Conservation (phyloP, 306 rosid species). For the Cicer yamashitae region DNA sequence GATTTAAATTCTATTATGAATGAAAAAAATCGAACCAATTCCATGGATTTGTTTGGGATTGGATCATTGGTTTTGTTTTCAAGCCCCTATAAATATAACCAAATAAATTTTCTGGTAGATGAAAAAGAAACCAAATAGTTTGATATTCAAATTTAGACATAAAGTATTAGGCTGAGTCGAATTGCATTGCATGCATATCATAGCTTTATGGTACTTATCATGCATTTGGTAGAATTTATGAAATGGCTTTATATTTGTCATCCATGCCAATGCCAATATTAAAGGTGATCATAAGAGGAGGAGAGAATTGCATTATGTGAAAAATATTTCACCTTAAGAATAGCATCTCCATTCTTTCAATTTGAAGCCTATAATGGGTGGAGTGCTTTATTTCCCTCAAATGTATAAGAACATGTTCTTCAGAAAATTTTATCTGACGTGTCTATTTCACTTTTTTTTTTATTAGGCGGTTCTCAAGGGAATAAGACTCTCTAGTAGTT, state of each 20-base stretch:
- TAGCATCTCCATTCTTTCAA: no score
- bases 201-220: neutral
- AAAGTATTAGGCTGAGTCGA: neutral
- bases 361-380: neutral
- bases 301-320: neutral
- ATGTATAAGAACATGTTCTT: no score
- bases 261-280: conserved; percentile 27
- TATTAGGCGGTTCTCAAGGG: no score
- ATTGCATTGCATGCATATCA: conserved; percentile 7
- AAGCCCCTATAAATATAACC: neutral
- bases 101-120: neutral
- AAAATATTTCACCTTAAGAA: neutral
- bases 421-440: no score
- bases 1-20: no score
- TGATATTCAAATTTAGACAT: neutral
- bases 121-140: conserved; percentile 19
- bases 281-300: neutral
- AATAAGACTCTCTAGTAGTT: no score
- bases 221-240: conserved; percentile 24
- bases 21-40: no score
- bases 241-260: conserved; percentile 33
- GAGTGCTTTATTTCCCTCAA: neutral
- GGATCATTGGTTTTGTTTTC: no score
- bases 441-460: no score
- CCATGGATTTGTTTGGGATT: no score